A percentile compares a stretch with the other conserved stretches of the same genome.
phyloP scores from a whole-genome alignment of 768 basidiomycete genomes.

The Russula dissimulans region DNA sequence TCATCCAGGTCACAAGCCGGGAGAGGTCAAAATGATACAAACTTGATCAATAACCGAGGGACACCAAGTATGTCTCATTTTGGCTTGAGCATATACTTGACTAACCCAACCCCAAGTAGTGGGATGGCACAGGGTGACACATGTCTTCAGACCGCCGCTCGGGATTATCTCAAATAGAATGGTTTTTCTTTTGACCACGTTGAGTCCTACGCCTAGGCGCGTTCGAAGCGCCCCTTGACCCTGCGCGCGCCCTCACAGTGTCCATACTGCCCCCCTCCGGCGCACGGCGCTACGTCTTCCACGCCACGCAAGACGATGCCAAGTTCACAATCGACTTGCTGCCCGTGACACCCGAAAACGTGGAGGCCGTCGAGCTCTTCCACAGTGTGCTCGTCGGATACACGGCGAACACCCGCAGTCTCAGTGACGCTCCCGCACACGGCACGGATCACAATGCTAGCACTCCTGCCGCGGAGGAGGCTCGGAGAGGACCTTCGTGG shows the following conservation, averaged over 20 bases:
- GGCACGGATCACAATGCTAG: too few relatives aligned
- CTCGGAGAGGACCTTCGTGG: too few relatives aligned
- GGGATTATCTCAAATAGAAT: slow-evolving; percentile 75
- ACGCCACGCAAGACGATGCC: slow-evolving; percentile 11
- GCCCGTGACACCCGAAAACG: background rate
- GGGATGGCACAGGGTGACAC: slow-evolving; percentile 46
- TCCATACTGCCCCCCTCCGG: slow-evolving; percentile 2
- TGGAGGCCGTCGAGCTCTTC: too few relatives aligned
- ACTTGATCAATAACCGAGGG: slow-evolving; percentile 78
- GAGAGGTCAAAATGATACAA: slow-evolving; percentile 88
- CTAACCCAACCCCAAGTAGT: slow-evolving; percentile 41
- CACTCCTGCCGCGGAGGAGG: too few relatives aligned
- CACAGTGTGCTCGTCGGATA: too few relatives aligned
- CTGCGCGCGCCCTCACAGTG: slow-evolving; percentile 7
- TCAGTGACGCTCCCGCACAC: too few relatives aligned
- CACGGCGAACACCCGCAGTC: too few relatives aligned
- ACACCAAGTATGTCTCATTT: slow-evolving; percentile 53
- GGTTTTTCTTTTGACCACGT: slow-evolving; percentile 76
- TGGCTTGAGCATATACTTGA: background rate
- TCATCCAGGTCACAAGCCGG: slow-evolving; percentile 72
- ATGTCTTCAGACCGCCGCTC: slow-evolving; percentile 68
- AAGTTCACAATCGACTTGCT: slow-evolving; percentile 14
- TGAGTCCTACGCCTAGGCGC: too few relatives aligned
- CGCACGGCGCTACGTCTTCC: slow-evolving; percentile 16
- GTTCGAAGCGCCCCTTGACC: slow-evolving; percentile 19